Evolutionary conservation across 2,329 filamentous ascomycete species (phyloP).

Genomic region (Monilinia fructigena): DNA sequence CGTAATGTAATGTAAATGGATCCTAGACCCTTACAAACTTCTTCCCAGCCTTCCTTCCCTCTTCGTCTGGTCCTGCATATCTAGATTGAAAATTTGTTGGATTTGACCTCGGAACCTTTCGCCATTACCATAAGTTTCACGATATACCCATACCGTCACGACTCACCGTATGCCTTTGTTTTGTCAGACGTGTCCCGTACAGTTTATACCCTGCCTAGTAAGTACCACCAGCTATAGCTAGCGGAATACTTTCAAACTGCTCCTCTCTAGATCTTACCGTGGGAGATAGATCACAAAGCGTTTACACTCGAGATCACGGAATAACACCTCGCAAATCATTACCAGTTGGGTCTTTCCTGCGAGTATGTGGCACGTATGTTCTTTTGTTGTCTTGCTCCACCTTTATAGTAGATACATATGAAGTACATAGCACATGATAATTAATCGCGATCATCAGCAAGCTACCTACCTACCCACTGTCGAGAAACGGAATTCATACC

Average conservation of each 20-base stretch:
- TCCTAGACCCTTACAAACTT: neutral
- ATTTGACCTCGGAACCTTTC: neutral
- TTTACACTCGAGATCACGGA: neutral
- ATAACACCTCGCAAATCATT: neutral
- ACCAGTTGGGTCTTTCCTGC: neutral
- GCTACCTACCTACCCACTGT: neutral
- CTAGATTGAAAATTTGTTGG: neutral
- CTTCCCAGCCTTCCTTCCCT: conserved; percentile 1
- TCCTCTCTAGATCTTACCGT: no score
- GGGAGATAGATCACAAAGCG: no score
- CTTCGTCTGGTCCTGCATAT: conserved; percentile 16
- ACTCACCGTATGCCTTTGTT: conserved; percentile 1
- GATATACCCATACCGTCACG: neutral
- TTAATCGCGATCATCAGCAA: no score
- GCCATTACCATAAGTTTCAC: neutral
- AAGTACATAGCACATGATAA: neutral
- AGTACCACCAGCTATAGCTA: neutral
- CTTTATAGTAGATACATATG: no score
- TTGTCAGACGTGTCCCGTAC: neutral
- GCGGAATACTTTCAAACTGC: no score
- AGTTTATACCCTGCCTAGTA: neutral
- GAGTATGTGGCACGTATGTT: conserved; percentile 1
- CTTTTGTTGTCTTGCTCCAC: no score
- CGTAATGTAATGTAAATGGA: neutral
- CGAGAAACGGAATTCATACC: neutral